Percentiles rank a stretch among this genome's conserved stretches.
Evolutionary conservation across 177 flowering plant genomes (phyloP).

Genomic region (Tripterygium wilfordii): DNA sequence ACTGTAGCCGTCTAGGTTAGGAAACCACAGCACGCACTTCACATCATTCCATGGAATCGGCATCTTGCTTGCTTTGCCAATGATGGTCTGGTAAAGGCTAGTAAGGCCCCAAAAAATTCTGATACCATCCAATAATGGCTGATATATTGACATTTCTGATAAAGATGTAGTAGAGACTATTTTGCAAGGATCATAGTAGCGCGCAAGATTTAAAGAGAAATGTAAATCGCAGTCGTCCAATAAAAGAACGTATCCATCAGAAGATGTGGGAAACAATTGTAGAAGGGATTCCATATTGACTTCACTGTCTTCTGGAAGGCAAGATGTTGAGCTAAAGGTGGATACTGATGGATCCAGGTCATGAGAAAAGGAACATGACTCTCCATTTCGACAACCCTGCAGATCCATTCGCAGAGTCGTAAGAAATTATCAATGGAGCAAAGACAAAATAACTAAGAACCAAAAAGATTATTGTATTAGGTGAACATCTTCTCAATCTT

Average conservation of each 20-base stretch:
- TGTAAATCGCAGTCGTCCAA: conserved; percentile 60
- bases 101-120: conserved; percentile 45
- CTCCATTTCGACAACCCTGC: conserved; percentile 95
- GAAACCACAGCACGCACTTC: conserved; percentile 72
- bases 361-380: conserved; percentile 72
- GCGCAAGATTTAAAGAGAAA: conserved; percentile 50
- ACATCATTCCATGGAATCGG: conserved; percentile 63
- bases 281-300: conserved; percentile 37
- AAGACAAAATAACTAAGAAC: neutral
- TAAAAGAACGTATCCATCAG: conserved; percentile 50
- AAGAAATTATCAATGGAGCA: neutral
- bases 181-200: conserved; percentile 31
- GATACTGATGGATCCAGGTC: conserved; percentile 23
- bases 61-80: conserved; percentile 22
- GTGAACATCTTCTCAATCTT: too few relatives aligned
- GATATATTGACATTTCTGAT: conserved; percentile 26
- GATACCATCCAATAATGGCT: conserved; percentile 29
- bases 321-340: conserved; percentile 22
- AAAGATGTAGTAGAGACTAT: conserved; percentile 53
- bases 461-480: neutral
- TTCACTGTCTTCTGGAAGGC: conserved; percentile 51
- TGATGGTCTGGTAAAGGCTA: conserved; percentile 45
- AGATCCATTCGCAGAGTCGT: conserved; percentile 8
- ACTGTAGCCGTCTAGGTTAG: conserved; percentile 26
- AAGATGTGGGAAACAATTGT: conserved; percentile 38